Base-by-base conservation (phyloP, 176 grass and related monocot genomes). In the Bolboschoenus planiculmis region DNA sequence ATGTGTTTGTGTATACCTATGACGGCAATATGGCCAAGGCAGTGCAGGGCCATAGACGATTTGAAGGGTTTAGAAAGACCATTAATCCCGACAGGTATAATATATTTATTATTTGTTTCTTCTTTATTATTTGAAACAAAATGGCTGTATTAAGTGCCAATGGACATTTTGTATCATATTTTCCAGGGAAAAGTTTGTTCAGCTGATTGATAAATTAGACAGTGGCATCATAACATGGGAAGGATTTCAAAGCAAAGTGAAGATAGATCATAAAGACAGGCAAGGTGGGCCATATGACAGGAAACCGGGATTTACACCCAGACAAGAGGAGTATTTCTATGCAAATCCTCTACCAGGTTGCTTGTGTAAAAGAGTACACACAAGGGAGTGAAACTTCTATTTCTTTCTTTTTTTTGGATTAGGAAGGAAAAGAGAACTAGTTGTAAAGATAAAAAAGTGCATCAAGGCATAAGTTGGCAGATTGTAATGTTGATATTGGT, bases 1-100 rank as follows among this genome's bases (percentile, higher is more conserved):
- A 95, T 59, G 92, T 90, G 50, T 99, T 99, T 83, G 91, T 99
- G 47, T 95, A 99, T 61, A 99, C 96, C 44, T 99, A 99, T 79
- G 92, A 99, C 35, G 96, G 96, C 36, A 95, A 95, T 90, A 99
- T 99, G 96, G 96, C 96, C 16, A 99, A 84, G 86, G 93, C 96
- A 51, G 96, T 99, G 75, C 91, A 91, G 26, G 96, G 96, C 15
- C 96, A 99, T 71, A 87, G 96, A 82, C 91, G 83, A 83, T 99
- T 91, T 10, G 92, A 99, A 89, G 96, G 92, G 42, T 99, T 99
- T 73, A 76, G 58, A 15, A 95, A 93, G 86, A 95, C 92, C 40
- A 93, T 99, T 20, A 90, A 91, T 58, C 96, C 92, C 0, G 81
- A 97, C 80, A 97, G 91, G 93, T 97, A 86, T 72, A n/a, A 35